Evolutionary conservation across 495 filamentous ascomycete species (phyloP), one percentile per base, ranked within the genome.

Genomic region (Neurospora sp.): DNA sequence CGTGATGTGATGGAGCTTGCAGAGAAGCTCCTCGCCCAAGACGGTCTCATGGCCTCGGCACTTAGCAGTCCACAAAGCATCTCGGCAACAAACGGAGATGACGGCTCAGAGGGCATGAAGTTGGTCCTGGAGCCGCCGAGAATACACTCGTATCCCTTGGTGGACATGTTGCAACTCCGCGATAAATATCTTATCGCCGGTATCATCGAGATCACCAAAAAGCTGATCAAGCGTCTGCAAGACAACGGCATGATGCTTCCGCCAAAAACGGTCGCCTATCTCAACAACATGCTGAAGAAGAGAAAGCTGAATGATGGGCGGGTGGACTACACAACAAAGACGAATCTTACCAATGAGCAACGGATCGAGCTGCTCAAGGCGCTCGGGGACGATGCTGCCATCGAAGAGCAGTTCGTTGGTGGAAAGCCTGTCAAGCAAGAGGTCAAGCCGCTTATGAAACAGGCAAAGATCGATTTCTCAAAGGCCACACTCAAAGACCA

Each of bases 1-100:
- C 89, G 96, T 74, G 93, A 98, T 76, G 91, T 91, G 38, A 98
- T 98, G 85, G 92, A 98, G 74, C 92, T 97, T 76, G 94, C 94
- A 3, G 92, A 97, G 77, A 87, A 87, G 27, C 85, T 97, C 4
- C 92, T 98, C 76, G 89, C 91, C 70, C 89, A 96, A 75, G 94
- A 94, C 82, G 89, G 87, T 70, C 87, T 97, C 45, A 87, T 97
- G 77, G 87, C 91, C 0, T 89, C 88, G 70, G 91, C 91, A 53
- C 81, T 94, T 20, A 82, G 81, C 68, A 31, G 2, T 7, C 22
- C 20, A 7, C 78, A 79, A 40, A 82, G 81, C 72, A 83, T 87
- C 40, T 72, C 79, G 22, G 80, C 79, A 5, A 81, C 82, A 45
- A 81, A 83, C 69, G 81, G 81, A 3, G 83, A 84, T n/a, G 80